Evolutionary conservation across 345 rosid species (phyloP).

Genomic region (Litchi chinensis): DNA sequence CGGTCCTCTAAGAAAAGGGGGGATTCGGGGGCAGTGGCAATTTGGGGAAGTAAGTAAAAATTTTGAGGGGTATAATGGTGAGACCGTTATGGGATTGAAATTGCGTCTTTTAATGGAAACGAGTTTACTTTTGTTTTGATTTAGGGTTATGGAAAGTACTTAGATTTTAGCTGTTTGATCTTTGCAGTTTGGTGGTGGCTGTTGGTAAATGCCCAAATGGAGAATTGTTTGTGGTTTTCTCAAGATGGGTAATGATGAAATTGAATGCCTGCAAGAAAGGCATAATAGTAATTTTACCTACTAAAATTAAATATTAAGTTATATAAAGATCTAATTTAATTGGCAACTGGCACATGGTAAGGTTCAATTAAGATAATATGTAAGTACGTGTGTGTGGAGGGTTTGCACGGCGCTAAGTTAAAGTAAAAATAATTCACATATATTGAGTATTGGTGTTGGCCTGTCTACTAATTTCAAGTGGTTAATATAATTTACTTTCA

Average conservation of each 20-base stretch:
- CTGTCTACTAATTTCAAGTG: too few relatives aligned
- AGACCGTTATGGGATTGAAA: background rate
- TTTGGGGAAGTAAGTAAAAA: background rate
- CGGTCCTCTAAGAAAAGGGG: background rate
- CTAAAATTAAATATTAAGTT: background rate
- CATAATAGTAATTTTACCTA: background rate
- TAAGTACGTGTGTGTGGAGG: too few relatives aligned
- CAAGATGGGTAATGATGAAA: background rate
- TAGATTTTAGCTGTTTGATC: background rate
- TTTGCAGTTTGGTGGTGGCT: slow-evolving; percentile 8
- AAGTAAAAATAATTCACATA: too few relatives aligned
- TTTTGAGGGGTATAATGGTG: background rate
- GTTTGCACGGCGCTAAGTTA: too few relatives aligned
- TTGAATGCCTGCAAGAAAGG: background rate
- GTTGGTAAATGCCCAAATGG: background rate
- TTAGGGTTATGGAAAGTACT: slow-evolving; percentile 6
- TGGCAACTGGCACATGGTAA: background rate
- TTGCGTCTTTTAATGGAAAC: background rate
- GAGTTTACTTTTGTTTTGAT: background rate
- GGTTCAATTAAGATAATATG: background rate
- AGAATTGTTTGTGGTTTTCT: background rate
- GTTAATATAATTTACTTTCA: too few relatives aligned
- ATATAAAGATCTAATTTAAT: background rate
- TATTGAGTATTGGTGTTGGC: too few relatives aligned
- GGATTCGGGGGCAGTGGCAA: slow-evolving; percentile 9